A percentile compares a stretch with the other conserved stretches of the same genome.
Evolutionary conservation across 2,329 filamentous ascomycete genomes (phyloP).

Genomic region (Alternaria brassicicola): DNA sequence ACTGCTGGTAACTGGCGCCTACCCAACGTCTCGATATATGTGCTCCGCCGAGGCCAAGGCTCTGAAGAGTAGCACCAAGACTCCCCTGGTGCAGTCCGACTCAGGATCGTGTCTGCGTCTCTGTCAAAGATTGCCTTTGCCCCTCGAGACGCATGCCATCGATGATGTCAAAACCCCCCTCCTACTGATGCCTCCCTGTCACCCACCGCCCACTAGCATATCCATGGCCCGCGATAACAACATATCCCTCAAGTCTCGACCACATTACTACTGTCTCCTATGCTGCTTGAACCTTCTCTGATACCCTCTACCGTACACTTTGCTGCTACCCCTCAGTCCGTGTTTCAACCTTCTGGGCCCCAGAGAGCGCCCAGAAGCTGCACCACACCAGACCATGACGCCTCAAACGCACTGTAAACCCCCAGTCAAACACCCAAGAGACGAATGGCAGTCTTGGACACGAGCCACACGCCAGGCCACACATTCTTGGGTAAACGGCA

Average conservation of each 20-base stretch:
- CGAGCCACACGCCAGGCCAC: slow-evolving; percentile 2
- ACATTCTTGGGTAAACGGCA: not conserved
- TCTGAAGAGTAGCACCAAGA: not conserved
- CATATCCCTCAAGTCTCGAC: not conserved
- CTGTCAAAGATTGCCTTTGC: slow-evolving; percentile 17
- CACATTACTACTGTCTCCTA: not conserved
- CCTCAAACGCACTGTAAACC: slow-evolving; percentile 31
- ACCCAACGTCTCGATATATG: not conserved
- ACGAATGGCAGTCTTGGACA: slow-evolving; percentile 1
- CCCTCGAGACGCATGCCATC: slow-evolving; percentile 10
- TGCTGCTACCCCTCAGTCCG: slow-evolving; percentile 1
- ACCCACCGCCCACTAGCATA: slow-evolving; percentile 10
- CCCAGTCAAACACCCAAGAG: slow-evolving; percentile 17
- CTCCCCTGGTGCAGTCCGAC: not conserved
- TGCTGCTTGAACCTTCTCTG: slow-evolving; percentile 8
- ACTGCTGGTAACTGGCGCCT: slow-evolving; percentile 4
- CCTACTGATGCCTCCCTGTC: slow-evolving; percentile 4
- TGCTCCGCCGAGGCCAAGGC: not conserved
- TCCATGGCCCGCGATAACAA: slow-evolving; percentile 5
- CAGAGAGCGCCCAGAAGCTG: not conserved
- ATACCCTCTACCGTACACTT: not conserved
- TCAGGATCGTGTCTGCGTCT: slow-evolving; percentile 16
- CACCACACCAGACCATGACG: slow-evolving; percentile 4
- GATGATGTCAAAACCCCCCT: slow-evolving; percentile 31
- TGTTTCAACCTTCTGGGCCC: slow-evolving; percentile 1